Percentiles rank a stretch among this genome's conserved stretches.
phyloP scores from a whole-genome alignment of 2,329 filamentous ascomycete species.

The Echinosphaeria canescens region DNA sequence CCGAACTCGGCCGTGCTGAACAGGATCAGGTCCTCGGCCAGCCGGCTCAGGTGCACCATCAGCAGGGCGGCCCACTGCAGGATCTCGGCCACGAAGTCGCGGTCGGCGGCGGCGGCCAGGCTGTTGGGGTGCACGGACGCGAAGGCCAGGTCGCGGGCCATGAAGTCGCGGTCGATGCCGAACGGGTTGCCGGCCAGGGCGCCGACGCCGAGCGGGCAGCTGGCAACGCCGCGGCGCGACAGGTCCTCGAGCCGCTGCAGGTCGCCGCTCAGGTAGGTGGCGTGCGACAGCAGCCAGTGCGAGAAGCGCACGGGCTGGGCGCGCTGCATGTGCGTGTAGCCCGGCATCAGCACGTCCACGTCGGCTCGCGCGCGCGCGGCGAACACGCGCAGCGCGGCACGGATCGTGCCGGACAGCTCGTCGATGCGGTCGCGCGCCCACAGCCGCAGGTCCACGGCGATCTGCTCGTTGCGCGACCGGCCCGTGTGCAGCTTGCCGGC shows the following conservation, averaged over 20 bases:
- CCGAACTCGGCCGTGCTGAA: constrained; percentile 58
- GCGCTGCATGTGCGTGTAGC: constrained; percentile 74
- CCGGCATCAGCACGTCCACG: constrained; percentile 63
- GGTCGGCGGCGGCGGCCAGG: constrained; percentile 53
- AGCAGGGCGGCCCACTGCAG: constrained; percentile 63
- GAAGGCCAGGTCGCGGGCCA: constrained; percentile 67
- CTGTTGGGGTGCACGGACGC: constrained; percentile 55
- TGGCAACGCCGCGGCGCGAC: constrained; percentile 54
- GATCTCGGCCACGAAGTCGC: constrained; percentile 66
- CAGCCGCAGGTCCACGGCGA: constrained; percentile 75
- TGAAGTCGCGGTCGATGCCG: constrained; percentile 55
- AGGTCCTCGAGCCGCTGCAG: constrained; percentile 58
- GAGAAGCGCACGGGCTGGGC: constrained; percentile 63
- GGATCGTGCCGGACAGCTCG: constrained; percentile 43
- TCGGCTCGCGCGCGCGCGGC: constrained; percentile 49
- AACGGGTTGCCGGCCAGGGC: constrained; percentile 71
- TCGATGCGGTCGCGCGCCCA: constrained; percentile 45
- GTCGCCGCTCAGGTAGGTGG: constrained; percentile 47
- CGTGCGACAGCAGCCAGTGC: constrained; percentile 64
- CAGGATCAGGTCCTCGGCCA: constrained; percentile 73
- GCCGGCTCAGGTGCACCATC: constrained; percentile 61
- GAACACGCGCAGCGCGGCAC: constrained; percentile 47
- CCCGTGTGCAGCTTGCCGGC: constrained; percentile 81
- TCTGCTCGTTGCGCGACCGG: constrained; percentile 76
- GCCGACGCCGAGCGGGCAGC: constrained; percentile 47